Evolutionary conservation across 78 protist species (phyloP).

Genomic region (Dictyostelium capitatum): DNA sequence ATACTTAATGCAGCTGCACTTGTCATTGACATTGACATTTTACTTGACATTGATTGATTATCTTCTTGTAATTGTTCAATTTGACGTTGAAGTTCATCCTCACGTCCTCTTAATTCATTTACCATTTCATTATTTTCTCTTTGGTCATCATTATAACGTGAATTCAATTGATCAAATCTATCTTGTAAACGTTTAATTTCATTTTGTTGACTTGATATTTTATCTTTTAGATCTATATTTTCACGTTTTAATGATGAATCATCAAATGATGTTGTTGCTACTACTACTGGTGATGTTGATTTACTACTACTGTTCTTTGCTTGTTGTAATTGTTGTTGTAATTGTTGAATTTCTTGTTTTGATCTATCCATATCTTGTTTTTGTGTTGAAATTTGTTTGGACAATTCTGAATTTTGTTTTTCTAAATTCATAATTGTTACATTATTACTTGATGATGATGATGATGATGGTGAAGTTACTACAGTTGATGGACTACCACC

Average conservation of each 20-base stretch:
- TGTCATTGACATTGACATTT: constrained; percentile 7
- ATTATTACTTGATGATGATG: not conserved
- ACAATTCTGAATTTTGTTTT: constrained; percentile 23
- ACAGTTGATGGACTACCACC: not conserved
- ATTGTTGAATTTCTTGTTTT: constrained; percentile 7
- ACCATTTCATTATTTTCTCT: not conserved
- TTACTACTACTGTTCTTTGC: not conserved
- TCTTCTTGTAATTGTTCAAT: not conserved
- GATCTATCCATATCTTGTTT: constrained; percentile 31
- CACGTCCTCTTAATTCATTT: constrained; percentile 18
- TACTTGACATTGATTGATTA: constrained; percentile 36
- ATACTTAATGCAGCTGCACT: constrained; percentile 46
- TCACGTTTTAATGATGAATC: constrained; percentile 12
- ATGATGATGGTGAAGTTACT: constrained; percentile 5
- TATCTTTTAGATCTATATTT: constrained; percentile 50
- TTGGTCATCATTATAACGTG: constrained; percentile 16
- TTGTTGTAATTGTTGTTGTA: constrained; percentile 10
- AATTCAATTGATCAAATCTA: not conserved
- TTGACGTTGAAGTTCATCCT: not conserved
- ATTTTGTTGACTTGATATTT: not conserved
- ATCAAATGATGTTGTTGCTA: not conserved
- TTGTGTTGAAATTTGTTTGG: not conserved
- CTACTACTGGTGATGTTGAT: not conserved
- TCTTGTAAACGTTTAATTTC: constrained; percentile 24
- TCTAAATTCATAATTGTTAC: not conserved